Evolutionary conservation across 805 yeast genomes (phyloP).

Genomic region (Metschnikowia dekortorum): DNA sequence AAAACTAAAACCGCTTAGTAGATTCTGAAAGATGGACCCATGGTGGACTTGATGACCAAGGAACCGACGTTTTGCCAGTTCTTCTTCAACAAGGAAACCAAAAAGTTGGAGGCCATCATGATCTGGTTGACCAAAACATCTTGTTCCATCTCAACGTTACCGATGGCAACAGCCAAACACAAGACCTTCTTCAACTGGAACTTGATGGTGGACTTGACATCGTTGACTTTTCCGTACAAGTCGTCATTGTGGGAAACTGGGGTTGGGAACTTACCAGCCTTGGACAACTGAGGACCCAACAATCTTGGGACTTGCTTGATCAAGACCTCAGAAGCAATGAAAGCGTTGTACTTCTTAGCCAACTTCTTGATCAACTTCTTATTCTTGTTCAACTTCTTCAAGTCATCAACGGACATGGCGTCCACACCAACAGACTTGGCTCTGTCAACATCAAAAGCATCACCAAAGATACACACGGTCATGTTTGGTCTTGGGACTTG

Average conservation of each 20-base stretch:
- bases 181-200: conserved; percentile 99
- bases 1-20: conserved; percentile 53
- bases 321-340: conserved; percentile 98
- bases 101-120: conserved; percentile 98
- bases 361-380: conserved; percentile 99
- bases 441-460: conserved; percentile 99
- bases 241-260: conserved; percentile 99
- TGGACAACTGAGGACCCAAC: conserved; percentile 99
- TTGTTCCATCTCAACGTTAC: conserved; percentile 99
- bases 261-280: conserved; percentile 99
- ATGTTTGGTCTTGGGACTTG: conserved; percentile 99
- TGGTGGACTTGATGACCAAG: conserved; percentile 96
- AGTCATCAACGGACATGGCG: conserved; percentile 99
- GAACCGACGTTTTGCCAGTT: conserved; percentile 99
- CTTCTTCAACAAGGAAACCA: conserved; percentile 98
- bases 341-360: conserved; percentile 99
- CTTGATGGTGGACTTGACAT: conserved; percentile 99
- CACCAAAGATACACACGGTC: conserved; percentile 99
- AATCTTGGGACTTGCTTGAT: conserved; percentile 99
- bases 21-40: conserved; percentile 99
- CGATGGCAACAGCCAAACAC: conserved; percentile 99
- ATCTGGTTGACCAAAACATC: conserved; percentile 94
- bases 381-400: conserved; percentile 99
- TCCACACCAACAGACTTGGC: conserved; percentile 99
- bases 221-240: conserved; percentile 90